Evolutionary conservation across 1,139 yeast genomes (phyloP), one percentile per base, ranked within the genome.

Genomic region (Candida glucosophila): DNA sequence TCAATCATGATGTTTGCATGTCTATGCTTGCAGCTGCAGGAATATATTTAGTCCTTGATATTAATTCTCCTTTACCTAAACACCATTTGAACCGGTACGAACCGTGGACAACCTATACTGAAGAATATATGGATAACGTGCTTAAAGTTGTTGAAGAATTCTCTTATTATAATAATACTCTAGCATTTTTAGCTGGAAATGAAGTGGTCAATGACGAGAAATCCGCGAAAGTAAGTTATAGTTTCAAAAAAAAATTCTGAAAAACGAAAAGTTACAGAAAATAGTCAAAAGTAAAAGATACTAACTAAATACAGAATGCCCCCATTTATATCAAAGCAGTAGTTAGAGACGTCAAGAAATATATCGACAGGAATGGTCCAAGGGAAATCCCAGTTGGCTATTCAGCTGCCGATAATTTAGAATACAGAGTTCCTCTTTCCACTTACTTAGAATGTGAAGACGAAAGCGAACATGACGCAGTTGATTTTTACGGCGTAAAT

Each of bases 401-500:
- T 62, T 77, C 92, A 28, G 82, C 95, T 28, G 82, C 85, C 37
- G 95, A 85, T 52, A 92, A 80, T 41, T 59, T 72, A 22, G 68
- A 67, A 22, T 81, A 79, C 44, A 73, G 94, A 50, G 70, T 67
- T 35, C 57, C 73, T 21, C 68, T 80, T 38, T 94, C 94, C 28
- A 77, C 77, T 49, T 85, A 81, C 63, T 79, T 85, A 54, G 73
- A 82, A 47, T 83, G 95, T 59, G 90, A 90, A 52, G 72, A 65
- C 33, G 9, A 10, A 9, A 14, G 18, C 12, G 56, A 52, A 14
- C 77, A 67, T 28, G 76, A 54, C 23, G 67, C 68, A 40, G 92
- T 92, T 30, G 95, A 86, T 55, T 83, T 86, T 64, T 85, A 81
- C 52, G 95, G 95, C 62, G 77, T 85, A 47, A 86, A 86, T 72